A percentile compares a stretch with the other conserved stretches of the same genome.
Evolutionary conservation across 2,329 filamentous ascomycete species (phyloP).

Genomic region (Uncinocarpus reesii): DNA sequence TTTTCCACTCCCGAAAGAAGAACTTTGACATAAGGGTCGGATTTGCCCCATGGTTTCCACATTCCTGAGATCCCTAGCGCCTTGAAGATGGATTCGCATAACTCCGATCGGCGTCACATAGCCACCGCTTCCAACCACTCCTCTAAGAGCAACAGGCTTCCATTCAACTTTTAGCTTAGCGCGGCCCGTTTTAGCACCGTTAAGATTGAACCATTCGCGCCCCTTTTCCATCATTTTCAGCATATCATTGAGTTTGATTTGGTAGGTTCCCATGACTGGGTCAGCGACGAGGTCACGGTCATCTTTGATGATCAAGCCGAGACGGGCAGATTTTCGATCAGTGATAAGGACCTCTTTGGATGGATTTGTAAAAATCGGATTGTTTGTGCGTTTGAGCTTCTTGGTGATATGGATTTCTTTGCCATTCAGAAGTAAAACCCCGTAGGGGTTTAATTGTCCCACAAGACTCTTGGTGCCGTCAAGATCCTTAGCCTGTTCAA

Average conservation of each 20-base stretch:
- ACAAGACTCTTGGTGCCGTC: slow-evolving; percentile 87
- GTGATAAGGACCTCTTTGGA: slow-evolving; percentile 92
- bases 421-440: slow-evolving; percentile 75
- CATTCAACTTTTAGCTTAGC: slow-evolving; percentile 87
- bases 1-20: slow-evolving; percentile 84
- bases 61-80: slow-evolving; percentile 73
- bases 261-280: slow-evolving; percentile 78
- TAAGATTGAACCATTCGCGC: slow-evolving; percentile 89
- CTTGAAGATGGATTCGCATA: slow-evolving; percentile 84
- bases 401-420: slow-evolving; percentile 83
- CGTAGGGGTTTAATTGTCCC: slow-evolving; percentile 84
- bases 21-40: slow-evolving; percentile 85
- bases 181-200: slow-evolving; percentile 69
- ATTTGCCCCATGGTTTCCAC: slow-evolving; percentile 93
- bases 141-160: slow-evolving; percentile 85
- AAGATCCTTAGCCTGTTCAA: slow-evolving; percentile 93
- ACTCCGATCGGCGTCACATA: slow-evolving; percentile 92
- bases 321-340: slow-evolving; percentile 77
- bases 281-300: slow-evolving; percentile 77
- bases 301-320: slow-evolving; percentile 90
- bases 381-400: slow-evolving; percentile 93
- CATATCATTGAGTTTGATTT: slow-evolving; percentile 92
- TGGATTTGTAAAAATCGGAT: slow-evolving; percentile 89
- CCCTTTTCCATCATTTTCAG: slow-evolving; percentile 82
- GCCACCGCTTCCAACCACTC: slow-evolving; percentile 64